A percentile compares a stretch with the other conserved stretches of the same genome.
These are phyloP conservation scores for Phaseolus lunatus DNA, from an alignment of 306 rosid species.

Conservation along the genomic window DNA sequence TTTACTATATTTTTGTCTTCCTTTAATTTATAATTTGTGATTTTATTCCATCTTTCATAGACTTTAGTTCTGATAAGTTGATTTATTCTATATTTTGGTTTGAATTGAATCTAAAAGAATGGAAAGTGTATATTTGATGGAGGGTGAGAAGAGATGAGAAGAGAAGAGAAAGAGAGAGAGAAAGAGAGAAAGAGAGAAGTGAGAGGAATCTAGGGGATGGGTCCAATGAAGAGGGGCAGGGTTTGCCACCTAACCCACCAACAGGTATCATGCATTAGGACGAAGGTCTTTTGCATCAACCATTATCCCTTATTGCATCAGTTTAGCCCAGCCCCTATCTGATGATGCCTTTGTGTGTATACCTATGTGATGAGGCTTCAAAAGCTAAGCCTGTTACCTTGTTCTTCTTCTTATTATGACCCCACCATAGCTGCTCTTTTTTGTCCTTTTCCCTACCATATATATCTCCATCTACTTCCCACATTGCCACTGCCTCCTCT, in stretches of 20 bases:
- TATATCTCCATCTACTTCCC: constrained; percentile 5
- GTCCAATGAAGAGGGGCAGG: constrained; percentile 91
- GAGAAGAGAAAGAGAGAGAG: background rate
- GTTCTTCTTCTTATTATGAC: constrained; percentile 25
- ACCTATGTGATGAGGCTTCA: constrained; percentile 16
- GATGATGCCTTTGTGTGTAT: background rate
- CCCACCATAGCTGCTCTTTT: constrained; percentile 53
- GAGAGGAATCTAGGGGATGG: constrained; percentile 87
- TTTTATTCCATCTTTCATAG: too few species aligned
- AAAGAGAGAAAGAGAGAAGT: constrained; percentile 41
- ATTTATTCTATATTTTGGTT: too few species aligned
- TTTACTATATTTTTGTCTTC: too few species aligned
- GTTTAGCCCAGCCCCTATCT: constrained; percentile 25
- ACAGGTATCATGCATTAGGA: constrained; percentile 85
- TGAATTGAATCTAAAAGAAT: background rate
- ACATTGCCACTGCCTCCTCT: constrained; percentile 36
- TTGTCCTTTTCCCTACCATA: constrained; percentile 46
- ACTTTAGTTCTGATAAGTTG: too few species aligned
- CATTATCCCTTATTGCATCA: constrained; percentile 55
- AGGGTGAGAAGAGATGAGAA: background rate
- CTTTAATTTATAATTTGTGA: too few species aligned
- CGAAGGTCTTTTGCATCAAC: constrained; percentile 78
- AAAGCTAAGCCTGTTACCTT: constrained; percentile 38
- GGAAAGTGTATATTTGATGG: constrained; percentile 30
- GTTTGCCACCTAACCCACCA: constrained; percentile 96